Percentiles rank a stretch among this genome's conserved stretches.
Evolutionary conservation across 1,139 yeast genomes (phyloP).

Genomic region (Saccharomyces hybrid): DNA sequence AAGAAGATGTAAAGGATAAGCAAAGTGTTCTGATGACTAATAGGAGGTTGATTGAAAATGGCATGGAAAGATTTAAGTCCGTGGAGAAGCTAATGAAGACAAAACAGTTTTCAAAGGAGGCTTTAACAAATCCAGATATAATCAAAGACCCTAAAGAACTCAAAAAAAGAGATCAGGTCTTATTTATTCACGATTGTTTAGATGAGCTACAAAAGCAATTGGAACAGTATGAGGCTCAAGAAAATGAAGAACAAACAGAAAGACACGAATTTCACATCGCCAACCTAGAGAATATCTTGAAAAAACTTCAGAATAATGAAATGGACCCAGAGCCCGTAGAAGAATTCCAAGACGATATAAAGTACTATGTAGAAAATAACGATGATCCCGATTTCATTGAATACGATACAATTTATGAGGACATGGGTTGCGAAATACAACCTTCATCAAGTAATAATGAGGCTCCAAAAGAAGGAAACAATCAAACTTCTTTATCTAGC

Average conservation of each 20-base stretch:
- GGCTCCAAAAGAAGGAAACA: conserved; percentile 6
- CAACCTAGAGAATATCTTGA: conserved; percentile 68
- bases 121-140: conserved; percentile 62
- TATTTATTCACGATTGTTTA: conserved; percentile 63
- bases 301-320: conserved; percentile 75
- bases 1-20: conserved; percentile 88
- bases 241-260: conserved; percentile 59
- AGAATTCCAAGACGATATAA: conserved; percentile 81
- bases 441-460: conserved; percentile 34
- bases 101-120: conserved; percentile 93
- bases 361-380: conserved; percentile 88
- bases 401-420: conserved; percentile 90
- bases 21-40: conserved; percentile 66
- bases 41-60: conserved; percentile 76
- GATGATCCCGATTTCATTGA: conserved; percentile 95
- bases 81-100: conserved; percentile 93
- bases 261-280: conserved; percentile 76
- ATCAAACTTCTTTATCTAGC: conserved; percentile 4
- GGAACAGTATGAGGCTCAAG: conserved; percentile 72
- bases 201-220: conserved; percentile 81
- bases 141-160: conserved; percentile 67
- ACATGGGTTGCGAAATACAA: conserved; percentile 52
- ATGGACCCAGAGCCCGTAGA: conserved; percentile 76
- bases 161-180: conserved; percentile 68
- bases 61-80: conserved; percentile 95